Conservation (phyloP, 768 basidiomycete genomes). For the Pisolithus microcarpus region DNA sequence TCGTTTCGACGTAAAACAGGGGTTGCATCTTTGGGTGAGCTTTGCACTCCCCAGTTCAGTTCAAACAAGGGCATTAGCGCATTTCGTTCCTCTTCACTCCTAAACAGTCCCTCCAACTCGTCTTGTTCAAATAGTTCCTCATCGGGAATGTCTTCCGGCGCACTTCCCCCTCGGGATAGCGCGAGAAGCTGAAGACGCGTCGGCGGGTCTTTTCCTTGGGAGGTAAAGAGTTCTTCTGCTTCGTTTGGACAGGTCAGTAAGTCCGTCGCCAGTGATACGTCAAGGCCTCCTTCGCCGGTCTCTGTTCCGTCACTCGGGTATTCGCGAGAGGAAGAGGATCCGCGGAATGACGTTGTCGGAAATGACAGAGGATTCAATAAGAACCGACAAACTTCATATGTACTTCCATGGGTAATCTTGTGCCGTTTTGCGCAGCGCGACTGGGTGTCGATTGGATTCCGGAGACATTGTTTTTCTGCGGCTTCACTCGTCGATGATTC, state of each 20-base stretch:
- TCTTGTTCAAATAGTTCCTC: constrained; percentile 67
- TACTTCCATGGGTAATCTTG: constrained; percentile 23
- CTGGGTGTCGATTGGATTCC: not conserved
- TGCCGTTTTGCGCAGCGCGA: constrained; percentile 23
- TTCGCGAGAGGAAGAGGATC: not conserved
- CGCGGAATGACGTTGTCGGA: constrained; percentile 5
- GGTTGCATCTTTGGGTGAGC: constrained; percentile 19
- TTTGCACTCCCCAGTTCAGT: constrained; percentile 30
- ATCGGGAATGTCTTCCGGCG: constrained; percentile 45
- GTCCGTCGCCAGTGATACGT: constrained; percentile 41
- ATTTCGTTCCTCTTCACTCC: constrained; percentile 46
- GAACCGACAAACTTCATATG: constrained; percentile 46
- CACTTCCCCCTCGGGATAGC: constrained; percentile 50
- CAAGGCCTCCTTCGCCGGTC: not conserved
- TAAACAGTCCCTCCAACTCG: constrained; percentile 56
- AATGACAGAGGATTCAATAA: constrained; percentile 51
- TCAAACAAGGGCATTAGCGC: constrained; percentile 32
- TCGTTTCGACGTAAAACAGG: not conserved
- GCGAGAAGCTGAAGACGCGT: constrained; percentile 64
- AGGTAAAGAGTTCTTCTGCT: not conserved
- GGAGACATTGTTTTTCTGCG: constrained; percentile 5
- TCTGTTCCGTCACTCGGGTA: not conserved
- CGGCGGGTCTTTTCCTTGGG: constrained; percentile 24
- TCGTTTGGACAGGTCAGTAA: constrained; percentile 41
- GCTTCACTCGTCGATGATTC: not conserved